A percentile compares a stretch with the other conserved stretches of the same genome.
phyloP scores from a whole-genome alignment of 78 protist species.

The slime mould (Dictyostelium discoideum) region DNA sequence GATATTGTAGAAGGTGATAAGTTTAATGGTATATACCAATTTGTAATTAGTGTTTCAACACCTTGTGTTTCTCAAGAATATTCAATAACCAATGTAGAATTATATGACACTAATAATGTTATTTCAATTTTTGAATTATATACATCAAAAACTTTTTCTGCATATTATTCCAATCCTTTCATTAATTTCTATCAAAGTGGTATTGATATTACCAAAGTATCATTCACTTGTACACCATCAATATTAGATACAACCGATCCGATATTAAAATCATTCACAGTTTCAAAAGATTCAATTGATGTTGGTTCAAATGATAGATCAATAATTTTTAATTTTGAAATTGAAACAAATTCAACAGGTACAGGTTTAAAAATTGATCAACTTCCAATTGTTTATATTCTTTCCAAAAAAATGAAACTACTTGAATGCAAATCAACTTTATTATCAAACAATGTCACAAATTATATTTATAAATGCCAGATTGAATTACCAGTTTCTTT shows the following conservation, averaged over 20 bases:
- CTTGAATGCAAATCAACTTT: neutral
- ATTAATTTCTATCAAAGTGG: neutral
- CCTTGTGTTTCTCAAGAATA: slow-evolving; percentile 13
- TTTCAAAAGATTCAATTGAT: neutral
- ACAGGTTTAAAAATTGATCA: neutral
- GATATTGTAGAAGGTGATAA: neutral
- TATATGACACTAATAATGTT: neutral
- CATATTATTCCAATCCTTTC: neutral
- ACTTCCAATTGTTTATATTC: neutral
- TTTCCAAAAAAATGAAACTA: neutral
- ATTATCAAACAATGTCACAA: too few species aligned
- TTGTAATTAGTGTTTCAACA: neutral
- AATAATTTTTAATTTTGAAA: neutral
- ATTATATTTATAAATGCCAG: neutral
- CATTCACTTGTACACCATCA: neutral
- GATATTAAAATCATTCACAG: neutral
- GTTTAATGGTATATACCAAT: neutral
- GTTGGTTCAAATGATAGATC: neutral
- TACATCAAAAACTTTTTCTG: too few species aligned
- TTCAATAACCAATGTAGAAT: neutral
- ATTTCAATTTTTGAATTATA: neutral
- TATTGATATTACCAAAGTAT: neutral
- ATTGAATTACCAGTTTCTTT: neutral
- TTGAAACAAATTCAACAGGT: neutral
- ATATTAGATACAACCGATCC: neutral